Evolutionary conservation across 768 basidiomycete genomes (phyloP).

Genomic region (Mycena belliarum): DNA sequence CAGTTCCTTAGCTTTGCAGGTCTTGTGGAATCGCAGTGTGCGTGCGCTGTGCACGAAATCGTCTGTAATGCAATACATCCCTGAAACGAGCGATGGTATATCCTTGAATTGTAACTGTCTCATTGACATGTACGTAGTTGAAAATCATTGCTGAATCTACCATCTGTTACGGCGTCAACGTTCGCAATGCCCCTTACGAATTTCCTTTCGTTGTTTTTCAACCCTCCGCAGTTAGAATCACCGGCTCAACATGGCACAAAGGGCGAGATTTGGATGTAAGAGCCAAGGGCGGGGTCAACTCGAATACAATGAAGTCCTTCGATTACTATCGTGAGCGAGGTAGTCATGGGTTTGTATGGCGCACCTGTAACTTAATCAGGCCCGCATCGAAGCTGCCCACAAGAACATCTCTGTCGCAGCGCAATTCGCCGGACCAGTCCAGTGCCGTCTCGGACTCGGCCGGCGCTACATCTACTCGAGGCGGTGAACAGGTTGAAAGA

Average conservation of each 20-base stretch:
- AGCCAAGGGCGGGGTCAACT: background rate
- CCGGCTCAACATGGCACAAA: too few relatives aligned
- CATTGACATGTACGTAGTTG: too few relatives aligned
- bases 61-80: slow-evolving; percentile 29
- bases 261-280: too few relatives aligned
- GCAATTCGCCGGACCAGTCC: background rate
- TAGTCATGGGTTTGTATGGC: background rate
- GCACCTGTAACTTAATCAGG: background rate
- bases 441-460: background rate
- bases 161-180: too few relatives aligned
- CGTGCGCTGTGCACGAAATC: slow-evolving; percentile 40
- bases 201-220: too few relatives aligned
- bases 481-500: background rate
- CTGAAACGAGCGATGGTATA: too few relatives aligned
- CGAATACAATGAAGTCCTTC: background rate
- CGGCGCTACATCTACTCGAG: background rate
- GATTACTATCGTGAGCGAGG: background rate
- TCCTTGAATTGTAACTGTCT: too few relatives aligned
- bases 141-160: too few relatives aligned
- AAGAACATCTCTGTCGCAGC: background rate
- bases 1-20: slow-evolving; percentile 35
- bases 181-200: too few relatives aligned
- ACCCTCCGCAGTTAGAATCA: too few relatives aligned
- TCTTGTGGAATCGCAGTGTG: slow-evolving; percentile 39
- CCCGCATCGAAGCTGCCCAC: background rate